Conservation (phyloP, 2,329 filamentous ascomycete species). For the Cryphonectria nitschkei region DNA sequence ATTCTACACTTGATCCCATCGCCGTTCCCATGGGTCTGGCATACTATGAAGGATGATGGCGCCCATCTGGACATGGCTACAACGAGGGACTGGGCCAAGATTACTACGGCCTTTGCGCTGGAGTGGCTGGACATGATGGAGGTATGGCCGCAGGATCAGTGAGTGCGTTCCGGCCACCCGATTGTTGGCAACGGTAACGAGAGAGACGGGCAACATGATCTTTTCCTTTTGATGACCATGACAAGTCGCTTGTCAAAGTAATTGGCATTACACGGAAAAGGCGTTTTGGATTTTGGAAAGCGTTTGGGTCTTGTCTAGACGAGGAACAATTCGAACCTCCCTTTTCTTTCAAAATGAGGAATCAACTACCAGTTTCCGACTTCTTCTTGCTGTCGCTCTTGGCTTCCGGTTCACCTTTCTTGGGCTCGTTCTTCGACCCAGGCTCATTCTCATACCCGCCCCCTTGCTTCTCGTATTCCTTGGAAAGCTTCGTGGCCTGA, state of each 20-base stretch:
- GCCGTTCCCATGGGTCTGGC: conserved; percentile 86
- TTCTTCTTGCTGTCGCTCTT: conserved; percentile 29
- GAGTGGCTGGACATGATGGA: conserved; percentile 84
- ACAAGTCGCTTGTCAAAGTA: neutral
- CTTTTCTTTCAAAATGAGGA: neutral
- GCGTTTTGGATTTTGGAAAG: conserved; percentile 5
- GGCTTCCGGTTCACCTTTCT: conserved; percentile 25
- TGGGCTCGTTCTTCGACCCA: conserved; percentile 43
- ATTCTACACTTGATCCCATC: conserved; percentile 86
- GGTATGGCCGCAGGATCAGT: conserved; percentile 26
- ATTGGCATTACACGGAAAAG: neutral
- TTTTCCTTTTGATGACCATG: neutral
- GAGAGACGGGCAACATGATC: neutral
- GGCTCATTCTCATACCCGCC: conserved; percentile 46
- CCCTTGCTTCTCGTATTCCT: conserved; percentile 48
- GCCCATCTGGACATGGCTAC: conserved; percentile 80
- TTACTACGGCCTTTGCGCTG: conserved; percentile 81
- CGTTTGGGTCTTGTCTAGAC: neutral
- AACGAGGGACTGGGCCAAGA: conserved; percentile 83
- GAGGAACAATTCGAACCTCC: neutral
- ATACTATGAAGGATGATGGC: conserved; percentile 80
- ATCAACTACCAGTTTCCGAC: conserved; percentile 27
- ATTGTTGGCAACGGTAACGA: neutral
- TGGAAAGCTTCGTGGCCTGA: conserved; percentile 43
- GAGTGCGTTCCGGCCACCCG: neutral